Evolutionary conservation across 257 asterid genomes (phyloP), one percentile per base, ranked within the genome.

Genomic region (Verbena officinalis): DNA sequence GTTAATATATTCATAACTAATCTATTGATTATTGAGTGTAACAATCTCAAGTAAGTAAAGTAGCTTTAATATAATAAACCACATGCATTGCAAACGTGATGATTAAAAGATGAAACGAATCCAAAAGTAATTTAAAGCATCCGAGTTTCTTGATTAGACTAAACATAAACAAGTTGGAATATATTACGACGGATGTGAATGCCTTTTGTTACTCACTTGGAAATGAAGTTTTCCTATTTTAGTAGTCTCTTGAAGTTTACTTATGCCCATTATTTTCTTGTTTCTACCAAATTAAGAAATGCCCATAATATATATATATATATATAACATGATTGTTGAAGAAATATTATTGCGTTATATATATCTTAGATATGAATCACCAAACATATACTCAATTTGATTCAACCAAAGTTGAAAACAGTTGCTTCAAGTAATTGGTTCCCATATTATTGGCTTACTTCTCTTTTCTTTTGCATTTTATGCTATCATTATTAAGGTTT

Each of bases 401-500:
- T 13, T 55, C 70, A 56, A 36, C 68, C 75, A 79, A 69, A 73
- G 34, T 30, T 45, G 76, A 55, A 57, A 59, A 70, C 75, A 71
- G 82, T 82, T 79, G 88, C 83, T 79, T 79, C 79, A 82, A 77
- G 85, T 65, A 75, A 79, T 57, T 72, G 83, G 65, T 60, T 67
- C 60, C 83, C 64, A 49, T 68, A 39, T 40, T n/a, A 64, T 73
- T 70, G 68, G 49, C 52, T 68, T 50, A 19, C 40, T 19, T 38
- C 10, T 38, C 10, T 52, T 70, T 56, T 36, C 39, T 45, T 77
- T 69, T 17, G 50, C 64, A 54, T 22, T 19, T 27, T 46, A 20
- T 69, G 63, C 72, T 70, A 76, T 76, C 38, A 80, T 80, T 70
- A 21, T 51, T 23, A 10, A 8, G 5, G 17, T 3, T n/a, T 19